Evolutionary conservation across 148 eudicot species (phyloP), one percentile per base, ranked within the genome.

Genomic region (Beta vulgaris): DNA sequence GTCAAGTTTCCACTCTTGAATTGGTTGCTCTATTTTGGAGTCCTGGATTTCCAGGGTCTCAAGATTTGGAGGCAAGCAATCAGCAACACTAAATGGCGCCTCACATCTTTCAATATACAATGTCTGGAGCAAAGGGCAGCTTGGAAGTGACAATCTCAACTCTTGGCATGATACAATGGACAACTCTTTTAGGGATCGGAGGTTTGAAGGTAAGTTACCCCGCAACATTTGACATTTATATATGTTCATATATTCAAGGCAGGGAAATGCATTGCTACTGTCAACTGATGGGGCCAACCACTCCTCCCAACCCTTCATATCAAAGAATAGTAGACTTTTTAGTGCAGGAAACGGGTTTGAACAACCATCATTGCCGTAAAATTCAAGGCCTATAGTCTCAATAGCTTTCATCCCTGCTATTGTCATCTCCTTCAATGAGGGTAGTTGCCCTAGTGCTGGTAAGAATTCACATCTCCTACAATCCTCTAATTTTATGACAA

Each of bases 291-390:
- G 19, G 9, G 40, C 23, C 21, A 1, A 7, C 67, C 42, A 61
- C 37, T 61, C 23, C 34, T 61, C n/a, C 66, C 67, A 62, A 19
- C 3, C 4, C 40, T 18, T 0, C 67, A 62, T 62, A 7, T 18
- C 13, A 4, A 0, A 6, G 36, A 62, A 62, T 2, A 8, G n/a
- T 62, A 34, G 34, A 18, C 6, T 34, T 62, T 35, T 62, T 11
- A 62, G 34, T 62, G 67, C 19, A 62, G 67, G 67, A 35, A 62
- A 62, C 0, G 67, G 67, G n/a, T 32, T 62, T 34, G 40, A 62
- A 34, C 67, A 34, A 34, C 67, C n/a, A 32, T 21, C n/a, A 32
- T 21, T 54, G 18, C 67, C 67, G 7, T 32, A 62, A 62, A 61
- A 62, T 32, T 62, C 67, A 62, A 40, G 67, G 19, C 67, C 67